Percentiles rank a stretch among this genome's conserved stretches.
These are phyloP conservation scores for Chalciporus chontae DNA, from an alignment of 768 basidiomycete species.

Conservation along the genomic window DNA sequence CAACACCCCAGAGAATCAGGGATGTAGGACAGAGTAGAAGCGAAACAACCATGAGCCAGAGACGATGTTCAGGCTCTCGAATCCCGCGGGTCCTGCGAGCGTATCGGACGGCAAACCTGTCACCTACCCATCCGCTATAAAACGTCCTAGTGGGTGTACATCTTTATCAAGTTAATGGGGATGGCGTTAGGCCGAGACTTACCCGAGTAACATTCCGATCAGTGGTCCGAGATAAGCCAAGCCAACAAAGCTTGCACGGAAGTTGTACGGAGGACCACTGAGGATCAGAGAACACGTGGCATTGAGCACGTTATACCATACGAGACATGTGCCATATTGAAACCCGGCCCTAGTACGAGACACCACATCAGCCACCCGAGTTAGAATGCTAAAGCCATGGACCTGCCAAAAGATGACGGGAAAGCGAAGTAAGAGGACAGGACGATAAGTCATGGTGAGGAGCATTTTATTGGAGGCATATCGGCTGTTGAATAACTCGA, in stretches of 20 bases:
- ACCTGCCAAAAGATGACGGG: conserved; percentile 19
- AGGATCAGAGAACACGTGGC: conserved; percentile 20
- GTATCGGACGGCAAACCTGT: conserved; percentile 18
- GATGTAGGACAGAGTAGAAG: conserved; percentile 15
- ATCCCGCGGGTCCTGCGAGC: conserved; percentile 15
- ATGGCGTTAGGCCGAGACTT: background rate
- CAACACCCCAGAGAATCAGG: conserved; percentile 20
- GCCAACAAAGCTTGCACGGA: conserved; percentile 20
- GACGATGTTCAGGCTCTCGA: conserved; percentile 21
- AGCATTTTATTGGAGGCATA: conserved; percentile 19
- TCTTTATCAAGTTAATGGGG: too few species aligned
- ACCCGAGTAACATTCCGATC: conserved; percentile 20
- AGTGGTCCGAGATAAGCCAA: conserved; percentile 19
- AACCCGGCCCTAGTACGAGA: conserved; percentile 18
- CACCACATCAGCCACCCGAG: background rate
- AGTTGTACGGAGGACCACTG: conserved; percentile 19
- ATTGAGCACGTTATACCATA: conserved; percentile 25
- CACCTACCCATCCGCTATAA: conserved; percentile 20
- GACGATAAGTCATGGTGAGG: conserved; percentile 18
- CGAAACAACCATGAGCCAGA: conserved; percentile 24
- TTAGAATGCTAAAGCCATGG: too few species aligned
- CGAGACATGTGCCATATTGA: conserved; percentile 19
- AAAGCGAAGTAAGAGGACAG: conserved; percentile 16
- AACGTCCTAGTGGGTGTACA: conserved; percentile 4
- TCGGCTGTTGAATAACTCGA: conserved; percentile 12